Conservation (phyloP, 768 basidiomycete genomes). For the Lentinula guzmanii region DNA sequence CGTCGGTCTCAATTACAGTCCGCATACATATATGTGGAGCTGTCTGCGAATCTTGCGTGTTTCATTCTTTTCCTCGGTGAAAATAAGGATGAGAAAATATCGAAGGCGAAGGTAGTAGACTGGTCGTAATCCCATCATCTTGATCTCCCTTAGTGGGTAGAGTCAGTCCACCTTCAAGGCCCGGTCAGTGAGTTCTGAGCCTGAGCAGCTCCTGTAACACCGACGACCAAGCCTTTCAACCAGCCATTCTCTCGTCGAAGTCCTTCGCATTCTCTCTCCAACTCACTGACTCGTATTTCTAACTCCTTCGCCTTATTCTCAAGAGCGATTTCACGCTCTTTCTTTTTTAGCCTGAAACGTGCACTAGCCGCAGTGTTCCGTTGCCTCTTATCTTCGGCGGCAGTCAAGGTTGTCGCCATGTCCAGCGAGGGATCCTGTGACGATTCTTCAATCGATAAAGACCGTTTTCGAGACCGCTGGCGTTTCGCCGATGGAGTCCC, state of each 20-base stretch:
- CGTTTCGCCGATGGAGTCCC: slow-evolving; percentile 37
- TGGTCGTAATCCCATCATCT: too few relatives aligned
- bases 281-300: slow-evolving; percentile 67
- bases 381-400: slow-evolving; percentile 86
- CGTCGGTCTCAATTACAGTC: too few relatives aligned
- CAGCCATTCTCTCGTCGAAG: slow-evolving; percentile 87
- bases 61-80: too few relatives aligned
- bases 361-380: slow-evolving; percentile 91
- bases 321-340: slow-evolving; percentile 87
- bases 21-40: too few relatives aligned
- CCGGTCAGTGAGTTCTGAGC: slow-evolving; percentile 23
- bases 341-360: slow-evolving; percentile 93
- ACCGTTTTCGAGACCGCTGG: slow-evolving; percentile 43
- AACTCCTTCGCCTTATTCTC: slow-evolving; percentile 84
- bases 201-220: slow-evolving; percentile 70
- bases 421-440: slow-evolving; percentile 21
- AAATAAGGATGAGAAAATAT: too few relatives aligned
- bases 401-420: slow-evolving; percentile 30
- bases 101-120: too few relatives aligned
- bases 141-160: too few relatives aligned
- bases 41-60: too few relatives aligned
- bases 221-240: slow-evolving; percentile 86
- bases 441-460: slow-evolving; percentile 28
- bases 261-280: slow-evolving; percentile 89
- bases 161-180: too few relatives aligned